These are phyloP conservation scores for Aureococcus anophagefferens DNA, from an alignment of 108 stramenopile genomes.

Conservation along the genomic window DNA sequence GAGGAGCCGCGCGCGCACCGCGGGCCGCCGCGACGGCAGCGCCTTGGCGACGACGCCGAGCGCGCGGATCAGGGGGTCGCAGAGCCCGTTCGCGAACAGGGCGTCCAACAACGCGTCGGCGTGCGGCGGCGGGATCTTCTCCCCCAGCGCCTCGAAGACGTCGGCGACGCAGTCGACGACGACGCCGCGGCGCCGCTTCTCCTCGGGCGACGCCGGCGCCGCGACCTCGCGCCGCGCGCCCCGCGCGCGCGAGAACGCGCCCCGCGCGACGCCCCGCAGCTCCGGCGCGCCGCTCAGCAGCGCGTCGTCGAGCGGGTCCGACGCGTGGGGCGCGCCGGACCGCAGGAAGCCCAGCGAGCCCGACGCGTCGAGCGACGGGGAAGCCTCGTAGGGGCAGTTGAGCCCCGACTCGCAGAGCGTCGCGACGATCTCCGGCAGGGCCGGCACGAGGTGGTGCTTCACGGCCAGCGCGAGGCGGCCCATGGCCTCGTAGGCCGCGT, in stretches of 20 bases:
- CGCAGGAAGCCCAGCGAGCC: slow-evolving; percentile 27
- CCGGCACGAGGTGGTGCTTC: slow-evolving; percentile 30
- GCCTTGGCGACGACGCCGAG: slow-evolving; percentile 62
- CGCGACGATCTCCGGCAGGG: slow-evolving; percentile 26
- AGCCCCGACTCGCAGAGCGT: slow-evolving; percentile 38
- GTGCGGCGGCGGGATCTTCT: slow-evolving; percentile 51
- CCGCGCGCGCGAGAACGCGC: slow-evolving; percentile 16
- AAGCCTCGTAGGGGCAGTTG: background rate
- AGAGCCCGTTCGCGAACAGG: slow-evolving; percentile 78
- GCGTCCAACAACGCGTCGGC: slow-evolving; percentile 62
- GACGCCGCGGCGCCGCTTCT: slow-evolving; percentile 18
- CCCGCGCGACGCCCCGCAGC: slow-evolving; percentile 19
- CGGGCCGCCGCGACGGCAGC: slow-evolving; percentile 54
- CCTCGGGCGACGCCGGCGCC: slow-evolving; percentile 4
- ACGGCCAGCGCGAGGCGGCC: slow-evolving; percentile 76
- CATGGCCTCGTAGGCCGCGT: slow-evolving; percentile 66
- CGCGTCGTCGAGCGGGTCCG: slow-evolving; percentile 44
- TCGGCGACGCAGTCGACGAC: slow-evolving; percentile 79
- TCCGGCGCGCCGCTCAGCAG: slow-evolving; percentile 46
- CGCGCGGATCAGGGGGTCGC: slow-evolving; percentile 70
- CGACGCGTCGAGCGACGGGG: background rate
- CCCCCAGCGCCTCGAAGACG: slow-evolving; percentile 75
- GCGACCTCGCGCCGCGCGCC: slow-evolving; percentile 6
- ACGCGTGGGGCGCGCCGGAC: background rate
- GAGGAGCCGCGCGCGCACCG: slow-evolving; percentile 70